Base-by-base conservation (phyloP, 2,329 filamentous ascomycete genomes). In the Coniochaeta sp. region DNA sequence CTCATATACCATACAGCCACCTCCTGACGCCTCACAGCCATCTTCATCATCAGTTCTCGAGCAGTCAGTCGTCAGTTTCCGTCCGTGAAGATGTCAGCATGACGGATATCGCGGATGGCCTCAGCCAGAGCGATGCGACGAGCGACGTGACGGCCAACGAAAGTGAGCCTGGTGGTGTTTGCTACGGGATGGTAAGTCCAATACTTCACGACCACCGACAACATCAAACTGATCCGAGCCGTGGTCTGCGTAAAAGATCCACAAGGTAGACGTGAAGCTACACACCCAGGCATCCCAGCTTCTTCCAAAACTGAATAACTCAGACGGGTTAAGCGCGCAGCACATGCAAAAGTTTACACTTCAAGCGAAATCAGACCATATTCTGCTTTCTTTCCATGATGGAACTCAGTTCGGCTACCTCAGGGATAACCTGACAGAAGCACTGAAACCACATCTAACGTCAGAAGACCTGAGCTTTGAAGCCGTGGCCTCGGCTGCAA, bases 111-210 rank as follows among this genome's bases (percentile, higher is more conserved):
- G 9, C 26, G 5, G 47, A 31, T 14, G 14, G 14, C 24, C 19
- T 47, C n/a, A 24, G 43, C 19, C 43, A 24, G 43, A 22, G 43
- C 11, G 6, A 12, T 47, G 19, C 43, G 19, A n/a, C 22, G 3
- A 50, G 57, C 12, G 60, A 40, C 24, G 19, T 11, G 22, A n/a
- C 47, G 6, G n/a, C 47, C 8, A 14, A 31, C 22, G 64, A 60
- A 6, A 58, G 57, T 1, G 62, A 65, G 2, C 7, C 38, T 4
- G 63, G 64, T 26, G 63, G 59, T 31, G 61, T 69, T 50, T 70
- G 68, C 62, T 69, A 70, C 36, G 68, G 68, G 7, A 70, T 68
- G 68, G 68, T 69, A 50, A 40, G 65, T 54, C 12, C 16, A 12
- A 6, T 3, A 47, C 36, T 57, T 11, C n/a, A n/a, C n/a, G 2